Base-by-base conservation (phyloP, 305 asterid genomes). In the Fraxinus angustifolia region DNA sequence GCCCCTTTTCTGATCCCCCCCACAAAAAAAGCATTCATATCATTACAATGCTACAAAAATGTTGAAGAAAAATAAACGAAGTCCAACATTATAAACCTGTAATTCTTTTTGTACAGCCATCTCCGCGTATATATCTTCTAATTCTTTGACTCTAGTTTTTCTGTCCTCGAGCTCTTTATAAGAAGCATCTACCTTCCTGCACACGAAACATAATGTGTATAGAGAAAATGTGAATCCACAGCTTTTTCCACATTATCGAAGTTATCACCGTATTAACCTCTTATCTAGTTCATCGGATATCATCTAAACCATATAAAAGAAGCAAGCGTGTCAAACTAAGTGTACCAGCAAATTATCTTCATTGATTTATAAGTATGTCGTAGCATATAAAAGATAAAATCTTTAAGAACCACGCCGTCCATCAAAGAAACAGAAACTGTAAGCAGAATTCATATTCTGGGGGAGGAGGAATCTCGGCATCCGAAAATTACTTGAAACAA, bases 31-130 rank as follows among this genome's bases (percentile, higher is more conserved):
- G 40, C 68, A 56, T 60, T 30, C 26, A 60, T 5, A 77, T 85
- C 78, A 78, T 35, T 60, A 65, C 17, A 16, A 10, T 4, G 16
- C 28, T 17, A 42, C 58, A 0, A 35, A 17, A 80, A 31, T 12
- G 60, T 12, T 3, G 5, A 8, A 73, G 26, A 17, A 36, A 74
- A 48, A 38, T 23, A 78, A 1, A 30, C 1, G 4, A 78, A 8
- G 58, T 31, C 1, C 0, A 2, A 17, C 19, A 11, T 23, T 11
- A 34, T 79, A 72, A 14, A 86, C 97, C 97, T 91, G 97, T 80
- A 93, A 36, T 83, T 95, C 98, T 85, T 89, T 91, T 88, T 93
- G 93, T 94, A 95, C 79, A 17, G 93, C 72, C 98, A 93, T 93
- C 34, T 91, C 95, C 88, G 72, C 86, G 88, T 90, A 89, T 89